A percentile compares a stretch with the other conserved stretches of the same genome.
phyloP scores from a whole-genome alignment of 2,329 filamentous ascomycete genomes.

The Scopulariopsis brevicaulis region DNA sequence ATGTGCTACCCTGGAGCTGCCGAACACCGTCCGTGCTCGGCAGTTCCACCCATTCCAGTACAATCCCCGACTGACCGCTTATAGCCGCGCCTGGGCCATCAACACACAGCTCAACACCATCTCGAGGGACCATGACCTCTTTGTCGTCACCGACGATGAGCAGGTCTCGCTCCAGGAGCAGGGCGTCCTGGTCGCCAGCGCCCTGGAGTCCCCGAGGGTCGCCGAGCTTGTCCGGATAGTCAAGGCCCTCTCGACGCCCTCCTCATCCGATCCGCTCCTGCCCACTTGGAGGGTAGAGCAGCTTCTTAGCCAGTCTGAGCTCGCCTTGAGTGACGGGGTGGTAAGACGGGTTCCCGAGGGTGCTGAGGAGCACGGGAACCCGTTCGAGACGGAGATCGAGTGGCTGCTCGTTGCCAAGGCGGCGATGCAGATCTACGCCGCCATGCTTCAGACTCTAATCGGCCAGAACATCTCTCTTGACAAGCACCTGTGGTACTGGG shows the following conservation, averaged over 20 bases:
- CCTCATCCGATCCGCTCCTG: conserved; percentile 52
- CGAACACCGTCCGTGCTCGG: not conserved
- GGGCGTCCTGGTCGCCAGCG: conserved; percentile 24
- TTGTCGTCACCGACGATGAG: conserved; percentile 19
- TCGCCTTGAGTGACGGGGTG: conserved; percentile 29
- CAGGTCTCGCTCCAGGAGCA: conserved; percentile 28
- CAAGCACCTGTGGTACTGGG: conserved; percentile 93
- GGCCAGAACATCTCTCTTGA: conserved; percentile 75
- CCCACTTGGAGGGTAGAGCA: conserved; percentile 45
- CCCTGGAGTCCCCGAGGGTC: conserved; percentile 40
- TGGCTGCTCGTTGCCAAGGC: conserved; percentile 90
- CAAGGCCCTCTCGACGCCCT: conserved; percentile 58
- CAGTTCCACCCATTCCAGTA: not conserved
- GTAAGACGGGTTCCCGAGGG: conserved; percentile 13
- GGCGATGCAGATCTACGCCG: conserved; percentile 79
- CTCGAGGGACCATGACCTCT: conserved; percentile 18
- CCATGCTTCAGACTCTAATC: conserved; percentile 64
- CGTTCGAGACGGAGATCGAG: conserved; percentile 68
- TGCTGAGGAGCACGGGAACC: conserved; percentile 16
- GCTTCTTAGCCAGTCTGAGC: conserved; percentile 49
- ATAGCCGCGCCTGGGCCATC: conserved; percentile 49
- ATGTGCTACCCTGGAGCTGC: conserved; percentile 14
- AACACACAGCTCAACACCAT: conserved; percentile 51
- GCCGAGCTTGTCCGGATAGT: conserved; percentile 56
- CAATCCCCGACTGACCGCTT: not conserved